A percentile compares a stretch with the other conserved stretches of the same genome.
Evolutionary conservation across 345 rosid genomes (phyloP).

Genomic region (Moricandia moricandioides): DNA sequence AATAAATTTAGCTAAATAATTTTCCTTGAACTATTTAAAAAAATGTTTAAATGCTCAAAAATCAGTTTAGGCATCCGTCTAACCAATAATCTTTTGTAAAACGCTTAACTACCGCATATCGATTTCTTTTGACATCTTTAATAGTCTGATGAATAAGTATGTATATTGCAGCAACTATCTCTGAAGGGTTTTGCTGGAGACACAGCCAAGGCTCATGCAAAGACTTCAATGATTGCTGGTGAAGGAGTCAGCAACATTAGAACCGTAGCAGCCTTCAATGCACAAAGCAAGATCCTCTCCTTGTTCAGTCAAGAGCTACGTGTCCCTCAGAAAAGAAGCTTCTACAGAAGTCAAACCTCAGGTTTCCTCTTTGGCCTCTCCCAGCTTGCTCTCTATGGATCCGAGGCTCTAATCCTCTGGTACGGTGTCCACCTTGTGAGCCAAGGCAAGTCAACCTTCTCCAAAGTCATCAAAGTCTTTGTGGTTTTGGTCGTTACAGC

Average conservation of each 20-base stretch:
- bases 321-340: constrained; percentile 71
- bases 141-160: constrained; percentile 18
- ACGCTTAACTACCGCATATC: background rate
- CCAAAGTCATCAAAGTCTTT: constrained; percentile 96
- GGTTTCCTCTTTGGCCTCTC: constrained; percentile 95
- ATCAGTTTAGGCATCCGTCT: background rate
- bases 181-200: constrained; percentile 99
- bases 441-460: constrained; percentile 84
- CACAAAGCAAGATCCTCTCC: constrained; percentile 81
- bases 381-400: constrained; percentile 85
- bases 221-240: constrained; percentile 99
- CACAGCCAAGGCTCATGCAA: constrained; percentile 98
- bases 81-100: background rate
- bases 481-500: constrained; percentile 94
- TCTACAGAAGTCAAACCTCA: constrained; percentile 75
- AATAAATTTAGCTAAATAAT: too few relatives aligned
- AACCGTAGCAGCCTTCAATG: constrained; percentile 98
- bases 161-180: constrained; percentile 76
- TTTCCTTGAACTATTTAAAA: too few relatives aligned
- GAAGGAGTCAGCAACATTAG: constrained; percentile 99
- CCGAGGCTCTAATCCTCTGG: constrained; percentile 97
- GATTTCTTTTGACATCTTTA: background rate
- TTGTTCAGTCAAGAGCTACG: constrained; percentile 79
- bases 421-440: constrained; percentile 91
- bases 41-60: too few relatives aligned